Base-by-base conservation (phyloP, 2,329 filamentous ascomycete species). In the Trichophyton mentagrophytes region DNA sequence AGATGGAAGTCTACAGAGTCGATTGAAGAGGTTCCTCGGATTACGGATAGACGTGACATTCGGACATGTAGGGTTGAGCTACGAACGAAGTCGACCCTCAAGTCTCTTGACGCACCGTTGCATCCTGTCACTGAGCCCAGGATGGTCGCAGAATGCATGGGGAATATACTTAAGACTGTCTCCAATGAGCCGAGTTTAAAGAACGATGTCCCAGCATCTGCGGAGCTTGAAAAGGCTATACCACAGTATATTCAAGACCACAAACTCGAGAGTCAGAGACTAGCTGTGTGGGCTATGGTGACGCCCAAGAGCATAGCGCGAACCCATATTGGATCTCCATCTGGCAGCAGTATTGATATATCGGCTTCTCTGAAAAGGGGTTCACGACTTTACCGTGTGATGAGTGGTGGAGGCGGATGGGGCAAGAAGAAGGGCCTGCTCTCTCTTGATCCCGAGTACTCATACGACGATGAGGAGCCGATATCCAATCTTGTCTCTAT, bases 401-500 rank as follows among this genome's bases (percentile, higher is more conserved):
- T 76, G 67, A 76, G 74, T 38, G 74, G 74, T 15, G 74, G 74
- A 40, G 74, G 74, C 46, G 74, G 74, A 62, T 76, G 74, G 74
- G 74, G 74, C n/a, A 76, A 76, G 65, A 76, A 76, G 63, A 72
- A 74, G 59, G 74, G 74, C 2, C 69, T 76, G 8, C 67, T 76
- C 20, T 76, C 74, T 1, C 62, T 76, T 3, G 74, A 76, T 61
- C 74, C 73, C 8, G 74, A 76, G 61, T 67, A 68, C 44, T 67
- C 66, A 25, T 59, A 57, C 30, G 59, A 63, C 17, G 56, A 63
- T 33, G 53, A 61, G 38, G 61, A 65, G 58, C 22, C 57, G 33
- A 61, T 61, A 9, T 59, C 46, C n/a, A 57, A 64, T 6, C 59
- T 70, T 15, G 44, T 65, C 15, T 27, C 61, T 20, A 58, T 74